These are phyloP conservation scores for Phaseolus lunatus DNA, from an alignment of 306 rosid species.

Conservation along the genomic window DNA sequence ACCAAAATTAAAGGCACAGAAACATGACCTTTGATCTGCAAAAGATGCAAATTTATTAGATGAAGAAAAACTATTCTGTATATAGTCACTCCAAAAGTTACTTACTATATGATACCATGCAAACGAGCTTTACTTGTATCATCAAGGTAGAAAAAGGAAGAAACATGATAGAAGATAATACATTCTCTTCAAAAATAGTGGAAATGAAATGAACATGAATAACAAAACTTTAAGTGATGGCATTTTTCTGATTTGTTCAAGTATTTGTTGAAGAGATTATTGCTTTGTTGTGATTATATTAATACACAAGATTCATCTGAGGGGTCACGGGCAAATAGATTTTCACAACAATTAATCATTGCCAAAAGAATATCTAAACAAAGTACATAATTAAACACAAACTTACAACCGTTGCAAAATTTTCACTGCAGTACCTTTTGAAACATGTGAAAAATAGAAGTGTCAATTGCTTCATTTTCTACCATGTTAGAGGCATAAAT, in stretches of 20 bases:
- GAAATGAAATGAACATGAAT: conserved; percentile 26
- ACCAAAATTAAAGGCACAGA: conserved; percentile 79
- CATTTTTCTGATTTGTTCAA: conserved; percentile 10
- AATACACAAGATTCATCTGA: conserved; percentile 26
- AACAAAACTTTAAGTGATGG: conserved; percentile 25
- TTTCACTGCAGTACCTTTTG: conserved; percentile 60
- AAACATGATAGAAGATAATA: conserved; percentile 26
- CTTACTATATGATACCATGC: conserved; percentile 14
- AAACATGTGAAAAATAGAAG: conserved; percentile 46
- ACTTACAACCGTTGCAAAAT: conserved; percentile 60
- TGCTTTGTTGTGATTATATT: conserved; percentile 21
- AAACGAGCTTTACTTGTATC: conserved; percentile 34
- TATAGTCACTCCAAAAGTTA: conserved; percentile 26
- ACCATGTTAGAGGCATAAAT: conserved; percentile 46
- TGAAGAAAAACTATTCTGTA: conserved; percentile 27
- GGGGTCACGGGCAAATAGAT: conserved; percentile 18
- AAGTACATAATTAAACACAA: conserved; percentile 31
- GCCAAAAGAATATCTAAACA: conserved; percentile 17
- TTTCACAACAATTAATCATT: conserved; percentile 13
- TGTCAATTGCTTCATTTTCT: conserved; percentile 52
- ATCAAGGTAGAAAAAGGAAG: conserved; percentile 38
- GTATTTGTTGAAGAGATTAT: conserved; percentile 31
- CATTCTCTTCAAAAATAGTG: neutral
- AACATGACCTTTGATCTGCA: conserved; percentile 71
- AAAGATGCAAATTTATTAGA: conserved; percentile 45